phyloP scores from a whole-genome alignment of 768 basidiomycete species.

The Brasilioporus rufonigricans region DNA sequence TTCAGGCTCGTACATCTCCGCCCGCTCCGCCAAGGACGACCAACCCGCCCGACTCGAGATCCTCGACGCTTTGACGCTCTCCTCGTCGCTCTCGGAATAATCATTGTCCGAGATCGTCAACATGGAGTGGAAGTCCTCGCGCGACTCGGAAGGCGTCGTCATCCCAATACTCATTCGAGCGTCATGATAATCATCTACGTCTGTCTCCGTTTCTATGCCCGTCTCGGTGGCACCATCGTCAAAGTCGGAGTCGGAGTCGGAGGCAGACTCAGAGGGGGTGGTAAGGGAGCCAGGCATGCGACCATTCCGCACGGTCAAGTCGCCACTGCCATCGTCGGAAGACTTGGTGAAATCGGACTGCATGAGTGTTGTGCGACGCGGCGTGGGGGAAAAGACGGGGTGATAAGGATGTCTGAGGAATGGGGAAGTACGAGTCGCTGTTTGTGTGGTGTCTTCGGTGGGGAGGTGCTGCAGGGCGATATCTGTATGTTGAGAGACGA shows the following conservation, averaged over 20 bases:
- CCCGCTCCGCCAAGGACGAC: constrained; percentile 23
- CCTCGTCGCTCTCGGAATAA: constrained; percentile 57
- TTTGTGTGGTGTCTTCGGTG: constrained; percentile 30
- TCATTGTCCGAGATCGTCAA: constrained; percentile 69
- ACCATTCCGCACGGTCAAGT: constrained; percentile 32
- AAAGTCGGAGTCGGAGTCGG: constrained; percentile 44
- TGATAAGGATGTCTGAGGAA: constrained; percentile 24
- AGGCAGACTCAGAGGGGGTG: constrained; percentile 29
- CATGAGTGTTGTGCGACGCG: constrained; percentile 46
- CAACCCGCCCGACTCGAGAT: constrained; percentile 34
- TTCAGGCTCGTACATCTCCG: constrained; percentile 2
- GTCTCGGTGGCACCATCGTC: constrained; percentile 54
- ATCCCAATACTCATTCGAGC: constrained; percentile 62
- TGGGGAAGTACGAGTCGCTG: constrained; percentile 39
- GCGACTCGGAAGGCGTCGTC: constrained; percentile 65
- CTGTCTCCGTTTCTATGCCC: constrained; percentile 66
- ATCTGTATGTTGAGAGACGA: constrained; percentile 33
- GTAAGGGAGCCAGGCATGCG: constrained; percentile 23
- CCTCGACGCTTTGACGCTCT: constrained; percentile 72
- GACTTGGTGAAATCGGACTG: constrained; percentile 42
- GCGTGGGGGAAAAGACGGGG: constrained; percentile 22
- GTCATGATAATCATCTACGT: constrained; percentile 73
- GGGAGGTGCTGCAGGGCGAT: constrained; percentile 47
- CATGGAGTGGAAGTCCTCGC: constrained; percentile 76
- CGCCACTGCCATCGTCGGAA: constrained; percentile 38